phyloP scores from a whole-genome alignment of 2,329 filamentous ascomycete species.

The Fusarium redolens region DNA sequence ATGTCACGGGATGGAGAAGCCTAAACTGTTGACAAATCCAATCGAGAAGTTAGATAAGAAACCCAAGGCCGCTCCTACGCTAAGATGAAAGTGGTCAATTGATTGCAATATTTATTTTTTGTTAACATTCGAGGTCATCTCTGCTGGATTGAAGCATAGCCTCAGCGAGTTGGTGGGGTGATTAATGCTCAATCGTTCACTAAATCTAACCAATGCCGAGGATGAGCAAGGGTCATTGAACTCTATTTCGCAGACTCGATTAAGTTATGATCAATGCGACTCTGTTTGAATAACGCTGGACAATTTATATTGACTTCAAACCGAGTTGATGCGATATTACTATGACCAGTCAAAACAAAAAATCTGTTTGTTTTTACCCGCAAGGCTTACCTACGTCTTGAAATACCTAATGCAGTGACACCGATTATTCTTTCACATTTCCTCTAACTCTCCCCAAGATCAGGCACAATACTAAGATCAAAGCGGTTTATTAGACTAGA shows the following conservation, averaged over 20 bases:
- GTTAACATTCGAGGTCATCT: not conserved
- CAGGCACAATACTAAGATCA: no score
- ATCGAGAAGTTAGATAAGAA: not conserved
- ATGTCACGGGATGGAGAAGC: not conserved
- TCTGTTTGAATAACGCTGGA: no score
- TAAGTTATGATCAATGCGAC: not conserved
- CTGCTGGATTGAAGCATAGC: not conserved
- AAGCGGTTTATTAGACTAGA: not conserved
- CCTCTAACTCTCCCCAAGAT: no score
- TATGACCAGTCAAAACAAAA: no score
- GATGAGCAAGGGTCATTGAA: not conserved
- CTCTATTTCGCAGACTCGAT: not conserved
- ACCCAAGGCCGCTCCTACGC: not conserved
- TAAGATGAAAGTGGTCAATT: not conserved
- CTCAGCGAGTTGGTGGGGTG: not conserved
- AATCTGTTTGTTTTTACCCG: no score
- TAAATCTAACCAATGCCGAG: not conserved
- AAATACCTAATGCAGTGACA: no score
- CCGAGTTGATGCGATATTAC: no score
- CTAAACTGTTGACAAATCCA: not conserved
- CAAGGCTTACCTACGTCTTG: no score
- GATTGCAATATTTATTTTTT: not conserved
- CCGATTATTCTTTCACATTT: no score
- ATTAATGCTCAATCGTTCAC: not conserved
- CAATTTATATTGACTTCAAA: no score